Evolutionary conservation across 495 filamentous ascomycete genomes (phyloP).

Genomic region (Geopyxis carbonaria): DNA sequence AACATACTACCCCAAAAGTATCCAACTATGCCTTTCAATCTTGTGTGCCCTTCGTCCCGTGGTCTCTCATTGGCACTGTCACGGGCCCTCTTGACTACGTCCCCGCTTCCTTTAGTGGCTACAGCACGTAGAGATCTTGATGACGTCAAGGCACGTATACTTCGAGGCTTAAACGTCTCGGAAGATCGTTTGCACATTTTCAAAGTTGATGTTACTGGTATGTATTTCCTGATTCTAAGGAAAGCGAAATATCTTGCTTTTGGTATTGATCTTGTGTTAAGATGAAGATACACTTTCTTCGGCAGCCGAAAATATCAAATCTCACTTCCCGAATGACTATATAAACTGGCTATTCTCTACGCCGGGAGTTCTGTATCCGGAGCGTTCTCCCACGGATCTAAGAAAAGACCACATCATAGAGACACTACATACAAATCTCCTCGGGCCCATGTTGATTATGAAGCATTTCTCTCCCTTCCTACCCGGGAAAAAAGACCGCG

Average conservation of each 20-base stretch:
- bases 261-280: slow-evolving; percentile 12
- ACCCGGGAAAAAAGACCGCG: slow-evolving; percentile 26
- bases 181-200: slow-evolving; percentile 38
- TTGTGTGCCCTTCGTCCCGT: slow-evolving; percentile 50
- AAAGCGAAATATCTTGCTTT: background rate
- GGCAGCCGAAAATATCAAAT: slow-evolving; percentile 28
- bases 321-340: slow-evolving; percentile 36
- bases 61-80: slow-evolving; percentile 61
- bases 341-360: slow-evolving; percentile 54
- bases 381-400: slow-evolving; percentile 52
- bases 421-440: slow-evolving; percentile 49
- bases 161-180: slow-evolving; percentile 35
- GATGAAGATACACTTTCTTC: slow-evolving; percentile 34
- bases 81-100: slow-evolving; percentile 46
- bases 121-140: slow-evolving; percentile 46
- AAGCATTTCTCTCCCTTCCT: slow-evolving; percentile 57
- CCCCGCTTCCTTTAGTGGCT: slow-evolving; percentile 50
- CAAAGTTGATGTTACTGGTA: slow-evolving; percentile 44
- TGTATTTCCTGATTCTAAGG: background rate
- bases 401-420: slow-evolving; percentile 37
- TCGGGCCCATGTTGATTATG: slow-evolving; percentile 57
- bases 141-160: slow-evolving; percentile 35
- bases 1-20: too few species aligned
- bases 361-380: slow-evolving; percentile 57
- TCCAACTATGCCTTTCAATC: slow-evolving; percentile 17